Conservation (phyloP, 1,284 basidiomycete genomes). For the Cutaneotrichosporon sp. region DNA sequence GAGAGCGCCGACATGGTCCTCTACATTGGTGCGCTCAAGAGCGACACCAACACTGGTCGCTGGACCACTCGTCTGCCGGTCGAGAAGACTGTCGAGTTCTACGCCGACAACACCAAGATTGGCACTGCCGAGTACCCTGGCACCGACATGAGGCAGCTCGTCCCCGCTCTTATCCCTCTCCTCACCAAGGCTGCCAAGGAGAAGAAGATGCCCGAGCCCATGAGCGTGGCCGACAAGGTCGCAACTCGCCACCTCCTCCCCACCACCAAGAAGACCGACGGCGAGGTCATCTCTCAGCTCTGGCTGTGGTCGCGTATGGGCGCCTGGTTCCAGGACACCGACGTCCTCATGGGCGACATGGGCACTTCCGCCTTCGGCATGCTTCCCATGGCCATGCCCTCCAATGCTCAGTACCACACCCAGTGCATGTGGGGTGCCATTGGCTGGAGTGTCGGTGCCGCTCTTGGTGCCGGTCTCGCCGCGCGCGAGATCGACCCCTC, state of each 20-base stretch:
- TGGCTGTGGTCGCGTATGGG: slow-evolving; percentile 84
- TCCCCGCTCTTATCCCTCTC: slow-evolving; percentile 46
- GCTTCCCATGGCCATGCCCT: slow-evolving; percentile 67
- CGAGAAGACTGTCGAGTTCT: slow-evolving; percentile 63
- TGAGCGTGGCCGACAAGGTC: slow-evolving; percentile 30
- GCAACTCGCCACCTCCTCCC: slow-evolving; percentile 24
- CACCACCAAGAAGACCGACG: slow-evolving; percentile 24
- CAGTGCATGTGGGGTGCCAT: slow-evolving; percentile 54
- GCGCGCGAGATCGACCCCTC: slow-evolving; percentile 61
- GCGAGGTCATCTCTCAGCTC: slow-evolving; percentile 58
- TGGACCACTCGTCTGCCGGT: slow-evolving; percentile 54
- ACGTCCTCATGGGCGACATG: slow-evolving; percentile 68
- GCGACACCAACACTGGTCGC: slow-evolving; percentile 70
- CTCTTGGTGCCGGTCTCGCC: slow-evolving; percentile 54
- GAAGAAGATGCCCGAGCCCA: slow-evolving; percentile 16
- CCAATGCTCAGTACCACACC: slow-evolving; percentile 52
- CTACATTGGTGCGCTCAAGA: slow-evolving; percentile 72
- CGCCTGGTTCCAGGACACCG: slow-evolving; percentile 62
- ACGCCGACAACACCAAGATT: slow-evolving; percentile 70
- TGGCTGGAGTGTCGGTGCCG: slow-evolving; percentile 55
- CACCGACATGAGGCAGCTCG: slow-evolving; percentile 49
- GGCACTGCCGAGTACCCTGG: slow-evolving; percentile 49
- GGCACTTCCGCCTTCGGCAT: slow-evolving; percentile 63
- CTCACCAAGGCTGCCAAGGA: slow-evolving; percentile 31
- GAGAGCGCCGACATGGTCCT: slow-evolving; percentile 78